These are phyloP conservation scores for Thalia dealbata DNA, from an alignment of 176 grass and related monocot species.

Conservation along the genomic window DNA sequence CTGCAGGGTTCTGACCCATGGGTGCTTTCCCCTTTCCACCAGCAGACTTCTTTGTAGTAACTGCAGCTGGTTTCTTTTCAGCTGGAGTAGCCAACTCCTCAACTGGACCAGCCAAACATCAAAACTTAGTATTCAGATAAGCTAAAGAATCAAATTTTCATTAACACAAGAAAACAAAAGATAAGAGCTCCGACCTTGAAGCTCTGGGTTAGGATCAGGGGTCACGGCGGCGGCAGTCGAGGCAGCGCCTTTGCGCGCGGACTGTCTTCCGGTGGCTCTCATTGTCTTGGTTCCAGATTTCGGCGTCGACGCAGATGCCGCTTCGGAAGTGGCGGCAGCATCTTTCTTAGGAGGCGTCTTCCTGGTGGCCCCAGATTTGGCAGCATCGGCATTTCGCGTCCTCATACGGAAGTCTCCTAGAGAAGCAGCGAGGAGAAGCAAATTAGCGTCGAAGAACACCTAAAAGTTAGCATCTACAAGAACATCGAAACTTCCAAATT, in stretches of 20 bases:
- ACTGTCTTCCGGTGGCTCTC: background rate
- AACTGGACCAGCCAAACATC: slow-evolving; percentile 2
- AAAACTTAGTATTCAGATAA: background rate
- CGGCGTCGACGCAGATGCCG: background rate
- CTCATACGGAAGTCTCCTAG: slow-evolving; percentile 1
- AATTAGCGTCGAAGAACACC: background rate
- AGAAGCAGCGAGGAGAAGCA: background rate
- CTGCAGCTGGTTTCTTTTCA: slow-evolving; percentile 6
- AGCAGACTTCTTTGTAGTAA: background rate
- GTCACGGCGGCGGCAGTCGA: background rate
- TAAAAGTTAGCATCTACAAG: background rate
- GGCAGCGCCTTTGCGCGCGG: background rate
- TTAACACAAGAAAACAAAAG: background rate
- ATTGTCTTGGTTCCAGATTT: background rate
- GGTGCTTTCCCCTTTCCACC: background rate
- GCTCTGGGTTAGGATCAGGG: background rate
- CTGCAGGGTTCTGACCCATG: background rate
- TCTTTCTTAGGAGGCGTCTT: slow-evolving; percentile 18
- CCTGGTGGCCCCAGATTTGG: slow-evolving; percentile 9
- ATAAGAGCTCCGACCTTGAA: slow-evolving; percentile 3
- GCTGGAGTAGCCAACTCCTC: background rate
- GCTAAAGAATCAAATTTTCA: background rate
- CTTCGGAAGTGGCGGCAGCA: background rate
- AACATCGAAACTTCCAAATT: background rate
- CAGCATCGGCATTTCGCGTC: slow-evolving; percentile 13